Evolutionary conservation across 1,139 yeast species (phyloP).

Genomic region (Blastobotrys elegans): DNA sequence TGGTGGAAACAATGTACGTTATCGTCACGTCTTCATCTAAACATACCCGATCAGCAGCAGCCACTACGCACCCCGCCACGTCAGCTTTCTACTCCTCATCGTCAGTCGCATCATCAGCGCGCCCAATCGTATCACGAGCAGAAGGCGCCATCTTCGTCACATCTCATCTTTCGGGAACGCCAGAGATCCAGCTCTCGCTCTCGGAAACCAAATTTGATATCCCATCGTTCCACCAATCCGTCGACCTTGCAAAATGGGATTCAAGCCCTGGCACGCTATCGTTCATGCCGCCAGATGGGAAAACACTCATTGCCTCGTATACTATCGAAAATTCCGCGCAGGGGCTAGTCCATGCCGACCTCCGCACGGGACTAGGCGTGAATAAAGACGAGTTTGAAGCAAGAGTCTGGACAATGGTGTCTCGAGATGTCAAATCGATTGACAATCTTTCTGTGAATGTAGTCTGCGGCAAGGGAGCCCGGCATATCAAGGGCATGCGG

Average conservation of each 20-base stretch:
- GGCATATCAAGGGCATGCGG: conserved; percentile 47
- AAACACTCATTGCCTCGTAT: conserved; percentile 59
- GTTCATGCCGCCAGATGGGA: conserved; percentile 90
- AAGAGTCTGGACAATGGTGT: conserved; percentile 49
- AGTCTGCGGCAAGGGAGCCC: conserved; percentile 32
- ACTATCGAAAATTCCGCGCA: conserved; percentile 43
- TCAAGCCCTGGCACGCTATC: conserved; percentile 39
- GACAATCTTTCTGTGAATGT: conserved; percentile 55
- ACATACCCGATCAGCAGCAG: neutral
- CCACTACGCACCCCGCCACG: neutral
- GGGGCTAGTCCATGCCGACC: conserved; percentile 50
- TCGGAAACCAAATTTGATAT: conserved; percentile 37
- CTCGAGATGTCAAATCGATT: conserved; percentile 49
- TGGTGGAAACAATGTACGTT: conserved; percentile 55
- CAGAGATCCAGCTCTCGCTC: conserved; percentile 58
- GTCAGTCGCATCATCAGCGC: conserved; percentile 21
- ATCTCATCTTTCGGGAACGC: conserved; percentile 70
- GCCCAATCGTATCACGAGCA: conserved; percentile 54
- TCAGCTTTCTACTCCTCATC: conserved; percentile 33
- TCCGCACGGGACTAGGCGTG: conserved; percentile 57
- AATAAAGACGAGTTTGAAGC: conserved; percentile 72
- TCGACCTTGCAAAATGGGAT: conserved; percentile 35
- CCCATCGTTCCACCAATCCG: conserved; percentile 54
- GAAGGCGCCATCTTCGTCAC: conserved; percentile 61
- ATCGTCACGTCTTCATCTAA: conserved; percentile 31